These are phyloP conservation scores for Capsicum baccatum DNA, from an alignment of 257 asterid genomes.

Conservation along the genomic window DNA sequence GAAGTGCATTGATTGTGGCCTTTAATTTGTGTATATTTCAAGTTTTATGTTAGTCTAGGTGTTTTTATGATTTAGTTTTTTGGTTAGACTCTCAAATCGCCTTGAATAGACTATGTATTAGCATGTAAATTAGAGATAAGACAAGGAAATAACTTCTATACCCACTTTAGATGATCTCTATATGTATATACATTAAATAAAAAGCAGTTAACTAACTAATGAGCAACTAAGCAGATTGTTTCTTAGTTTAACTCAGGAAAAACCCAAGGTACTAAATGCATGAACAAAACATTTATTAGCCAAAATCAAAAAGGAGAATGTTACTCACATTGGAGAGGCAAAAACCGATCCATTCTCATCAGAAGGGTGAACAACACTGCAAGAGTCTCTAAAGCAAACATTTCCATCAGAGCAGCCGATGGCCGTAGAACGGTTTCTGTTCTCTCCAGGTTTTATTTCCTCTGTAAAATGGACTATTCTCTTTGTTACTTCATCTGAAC, in stretches of 20 bases:
- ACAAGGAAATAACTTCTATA: background rate
- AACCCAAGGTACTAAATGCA: background rate
- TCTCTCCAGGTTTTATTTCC: constrained; percentile 31
- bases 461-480: constrained; percentile 34
- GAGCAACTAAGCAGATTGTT: background rate
- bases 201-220: background rate
- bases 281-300: background rate
- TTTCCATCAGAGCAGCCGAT: constrained; percentile 4
- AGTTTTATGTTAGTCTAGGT: background rate
- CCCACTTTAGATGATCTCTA: background rate
- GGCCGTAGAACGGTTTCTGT: background rate
- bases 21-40: background rate
- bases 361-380: constrained; percentile 27
- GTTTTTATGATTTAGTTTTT: background rate
- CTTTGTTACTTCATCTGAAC: constrained; percentile 27
- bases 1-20: background rate
- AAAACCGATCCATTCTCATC: constrained; percentile 36
- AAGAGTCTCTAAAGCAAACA: constrained; percentile 28
- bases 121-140: background rate
- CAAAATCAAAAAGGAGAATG: constrained; percentile 11
- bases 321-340: constrained; percentile 49
- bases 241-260: background rate
- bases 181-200: background rate
- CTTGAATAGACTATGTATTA: background rate
- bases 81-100: background rate